Conservation (phyloP, 2,329 filamentous ascomycete species). For the Colletotrichum sp. region DNA sequence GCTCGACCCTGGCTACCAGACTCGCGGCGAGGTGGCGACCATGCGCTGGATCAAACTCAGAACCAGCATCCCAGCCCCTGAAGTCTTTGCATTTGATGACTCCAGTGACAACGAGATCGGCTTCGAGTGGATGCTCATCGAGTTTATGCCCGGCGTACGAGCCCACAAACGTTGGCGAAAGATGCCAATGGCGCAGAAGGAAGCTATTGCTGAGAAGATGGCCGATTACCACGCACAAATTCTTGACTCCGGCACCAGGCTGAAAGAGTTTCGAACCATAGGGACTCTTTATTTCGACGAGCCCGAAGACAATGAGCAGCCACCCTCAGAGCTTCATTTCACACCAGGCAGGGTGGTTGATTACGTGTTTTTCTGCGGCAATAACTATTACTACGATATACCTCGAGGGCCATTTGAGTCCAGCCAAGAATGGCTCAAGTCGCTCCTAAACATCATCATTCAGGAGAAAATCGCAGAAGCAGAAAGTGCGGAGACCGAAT, state of each 20-base stretch:
- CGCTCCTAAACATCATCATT: constrained; percentile 33
- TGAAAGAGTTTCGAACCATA: not conserved
- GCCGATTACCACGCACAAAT: constrained; percentile 32
- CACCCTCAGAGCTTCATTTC: not conserved
- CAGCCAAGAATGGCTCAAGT: constrained; percentile 41
- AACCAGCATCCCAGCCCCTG: constrained; percentile 36
- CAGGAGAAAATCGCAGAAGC: constrained; percentile 27
- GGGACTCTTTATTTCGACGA: not conserved
- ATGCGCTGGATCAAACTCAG: constrained; percentile 33
- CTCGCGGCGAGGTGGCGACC: constrained; percentile 41
- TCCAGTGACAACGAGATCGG: constrained; percentile 36
- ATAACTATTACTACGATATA: constrained; percentile 34
- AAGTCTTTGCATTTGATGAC: constrained; percentile 36
- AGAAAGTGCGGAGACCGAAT: constrained; percentile 26
- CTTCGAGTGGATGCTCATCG: constrained; percentile 47
- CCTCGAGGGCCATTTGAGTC: constrained; percentile 40
- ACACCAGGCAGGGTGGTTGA: constrained; percentile 33
- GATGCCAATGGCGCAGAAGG: constrained; percentile 37
- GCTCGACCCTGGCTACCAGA: constrained; percentile 39
- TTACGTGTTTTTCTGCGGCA: constrained; percentile 36
- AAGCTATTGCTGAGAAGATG: constrained; percentile 30
- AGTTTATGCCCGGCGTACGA: constrained; percentile 28
- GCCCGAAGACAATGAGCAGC: not conserved
- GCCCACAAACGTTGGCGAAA: constrained; percentile 26
- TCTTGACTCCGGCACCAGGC: not conserved